Conservation (phyloP, 2,329 filamentous ascomycete species). For the Trichoderma asperellum region DNA sequence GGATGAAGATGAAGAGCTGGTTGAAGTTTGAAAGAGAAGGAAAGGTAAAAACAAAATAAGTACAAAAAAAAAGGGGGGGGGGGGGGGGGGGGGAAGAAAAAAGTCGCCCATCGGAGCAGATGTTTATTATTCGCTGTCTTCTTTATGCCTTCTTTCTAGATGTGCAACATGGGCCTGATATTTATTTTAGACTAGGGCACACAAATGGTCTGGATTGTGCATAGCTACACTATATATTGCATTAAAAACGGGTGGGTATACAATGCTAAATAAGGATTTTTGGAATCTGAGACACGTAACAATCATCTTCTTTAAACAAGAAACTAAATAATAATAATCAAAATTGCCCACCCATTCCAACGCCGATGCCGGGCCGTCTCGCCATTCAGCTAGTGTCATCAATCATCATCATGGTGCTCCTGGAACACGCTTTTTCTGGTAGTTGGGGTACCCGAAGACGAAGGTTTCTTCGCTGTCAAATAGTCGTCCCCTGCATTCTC, state of each 20-base stretch:
- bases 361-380: slow-evolving; percentile 28
- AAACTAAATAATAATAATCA: not conserved
- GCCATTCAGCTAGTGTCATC: slow-evolving; percentile 32
- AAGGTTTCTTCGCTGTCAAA: slow-evolving; percentile 34
- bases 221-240: not conserved
- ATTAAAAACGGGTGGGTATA: slow-evolving; percentile 3
- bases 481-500: slow-evolving; percentile 39
- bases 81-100: not conserved
- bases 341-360: slow-evolving; percentile 29
- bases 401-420: slow-evolving; percentile 49
- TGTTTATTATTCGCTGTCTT: not conserved
- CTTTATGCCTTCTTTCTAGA: not conserved
- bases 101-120: not conserved
- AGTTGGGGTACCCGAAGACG: slow-evolving; percentile 32
- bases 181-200: slow-evolving; percentile 3
- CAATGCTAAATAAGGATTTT: slow-evolving; percentile 17
- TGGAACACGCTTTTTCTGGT: slow-evolving; percentile 48
- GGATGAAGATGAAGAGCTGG: slow-evolving; percentile 58
- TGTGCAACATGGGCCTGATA: not conserved
- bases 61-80: too few relatives aligned
- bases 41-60: not conserved
- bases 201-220: not conserved
- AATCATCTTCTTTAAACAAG: not conserved
- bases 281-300: not conserved
- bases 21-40: slow-evolving; percentile 51